These are phyloP conservation scores for Extremus antarcticus DNA, from an alignment of 495 filamentous ascomycete genomes.

Conservation along the genomic window DNA sequence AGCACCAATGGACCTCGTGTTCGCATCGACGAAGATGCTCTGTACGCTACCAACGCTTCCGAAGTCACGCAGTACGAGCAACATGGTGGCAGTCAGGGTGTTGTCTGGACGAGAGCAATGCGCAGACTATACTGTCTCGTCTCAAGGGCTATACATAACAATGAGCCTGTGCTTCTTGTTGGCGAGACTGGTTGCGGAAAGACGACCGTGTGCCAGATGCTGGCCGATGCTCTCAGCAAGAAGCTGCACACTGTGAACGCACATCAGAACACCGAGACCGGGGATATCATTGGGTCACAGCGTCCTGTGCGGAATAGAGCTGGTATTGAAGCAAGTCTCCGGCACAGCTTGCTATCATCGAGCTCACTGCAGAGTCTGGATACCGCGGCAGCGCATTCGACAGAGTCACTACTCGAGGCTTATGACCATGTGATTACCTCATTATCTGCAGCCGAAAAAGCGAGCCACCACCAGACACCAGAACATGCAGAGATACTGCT, in stretches of 20 bases:
- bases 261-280: conserved; percentile 93
- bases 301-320: conserved; percentile 77
- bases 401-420: conserved; percentile 36
- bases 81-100: conserved; percentile 40
- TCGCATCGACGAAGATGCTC: conserved; percentile 55
- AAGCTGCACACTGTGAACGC: conserved; percentile 85
- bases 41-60: conserved; percentile 52
- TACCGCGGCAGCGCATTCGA: conserved; percentile 33
- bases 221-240: conserved; percentile 67
- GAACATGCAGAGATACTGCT: conserved; percentile 33
- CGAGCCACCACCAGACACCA: conserved; percentile 8
- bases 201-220: conserved; percentile 87
- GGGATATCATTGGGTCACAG: conserved; percentile 93
- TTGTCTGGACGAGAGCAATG: conserved; percentile 96
- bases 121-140: conserved; percentile 78
- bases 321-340: conserved; percentile 53
- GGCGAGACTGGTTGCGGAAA: conserved; percentile 97
- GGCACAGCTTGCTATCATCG: conserved; percentile 5
- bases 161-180: conserved; percentile 87
- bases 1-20: conserved; percentile 44
- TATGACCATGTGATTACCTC: conserved; percentile 32
- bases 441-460: conserved; percentile 27
- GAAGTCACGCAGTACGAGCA: conserved; percentile 44
- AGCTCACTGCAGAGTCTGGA: conserved; percentile 42
- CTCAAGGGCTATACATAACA: conserved; percentile 69